Evolutionary conservation across 257 asterid species (phyloP), one percentile per base, ranked within the genome.

Genomic region (Echites panduratus): DNA sequence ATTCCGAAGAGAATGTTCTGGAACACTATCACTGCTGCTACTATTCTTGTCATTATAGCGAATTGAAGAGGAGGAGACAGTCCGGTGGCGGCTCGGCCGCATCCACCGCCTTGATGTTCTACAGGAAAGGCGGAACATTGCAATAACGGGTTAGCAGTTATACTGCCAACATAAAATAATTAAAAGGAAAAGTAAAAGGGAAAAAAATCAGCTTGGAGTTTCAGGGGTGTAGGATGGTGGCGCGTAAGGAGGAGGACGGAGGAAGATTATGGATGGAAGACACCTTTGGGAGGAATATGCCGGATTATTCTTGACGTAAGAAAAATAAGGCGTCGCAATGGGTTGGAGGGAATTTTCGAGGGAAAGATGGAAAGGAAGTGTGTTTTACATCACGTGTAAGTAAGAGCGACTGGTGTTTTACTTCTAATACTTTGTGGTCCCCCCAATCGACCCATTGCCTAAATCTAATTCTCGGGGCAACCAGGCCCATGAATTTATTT

Each of bases 101-200:
- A 76, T 45, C 56, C 48, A 76, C 71, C 85, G 84, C 76, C 84
- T 73, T n/a, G 76, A 73, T 48, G 72, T 66, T 73, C 77, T 67
- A 54, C 81, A 22, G 26, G 72, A 62, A 48, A 85, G 77, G 49
- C 82, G 84, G 79, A 85, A 79, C 89, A 85, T 85, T 44, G 27
- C 10, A 48, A n/a, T 47, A 52, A 40, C 5, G 0, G 9, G 68
- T 11, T 32, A 3, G 3, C 43, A 40, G 8, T 35, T 57, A 8
- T 11, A 13, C 7, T 9, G 48, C 3, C 47, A 1, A n/a, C 26
- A 41, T 2, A 66, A 44, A 41, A n/a, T n/a, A 43, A 17, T 19
- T 12, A 40, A 22, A 26, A 7, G 24, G 41, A 17, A 13, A n/a
- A 40, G 8, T 45, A 5, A 5, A 45, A 45, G 10, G 1, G 10